phyloP scores from a whole-genome alignment of 768 basidiomycete genomes.

The Sarcomyxa edulis region DNA sequence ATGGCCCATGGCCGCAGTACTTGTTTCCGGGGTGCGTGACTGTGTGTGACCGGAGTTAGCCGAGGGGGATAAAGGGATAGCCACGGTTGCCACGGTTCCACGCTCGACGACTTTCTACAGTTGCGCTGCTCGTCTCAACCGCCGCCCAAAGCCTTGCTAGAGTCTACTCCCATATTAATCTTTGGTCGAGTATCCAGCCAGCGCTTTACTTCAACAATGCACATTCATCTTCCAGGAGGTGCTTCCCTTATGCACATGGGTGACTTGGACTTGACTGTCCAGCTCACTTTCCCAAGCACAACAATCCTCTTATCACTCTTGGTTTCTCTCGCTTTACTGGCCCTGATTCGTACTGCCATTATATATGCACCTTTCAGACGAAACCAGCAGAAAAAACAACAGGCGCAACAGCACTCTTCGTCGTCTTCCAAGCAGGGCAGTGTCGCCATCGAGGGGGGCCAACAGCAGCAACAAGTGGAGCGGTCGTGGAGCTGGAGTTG shows the following conservation, averaged over 20 bases:
- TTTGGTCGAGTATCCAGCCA: too few species aligned
- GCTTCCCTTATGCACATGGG: slow-evolving; percentile 4
- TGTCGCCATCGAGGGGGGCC: neutral
- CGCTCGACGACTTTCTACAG: too few species aligned
- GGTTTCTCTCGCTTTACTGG: slow-evolving; percentile 20
- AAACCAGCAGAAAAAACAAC: slow-evolving; percentile 9
- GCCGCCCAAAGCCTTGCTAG: too few species aligned
- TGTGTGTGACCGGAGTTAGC: too few species aligned
- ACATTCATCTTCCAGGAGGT: slow-evolving; percentile 5
- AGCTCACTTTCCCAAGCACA: neutral
- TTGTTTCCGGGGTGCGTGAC: too few species aligned
- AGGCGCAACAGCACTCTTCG: slow-evolving; percentile 12
- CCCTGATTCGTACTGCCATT: slow-evolving; percentile 11
- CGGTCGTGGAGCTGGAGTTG: slow-evolving; percentile 17
- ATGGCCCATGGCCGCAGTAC: too few species aligned
- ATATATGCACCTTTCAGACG: slow-evolving; percentile 6
- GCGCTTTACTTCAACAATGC: too few species aligned
- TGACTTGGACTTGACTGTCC: slow-evolving; percentile 2
- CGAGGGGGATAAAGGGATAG: too few species aligned
- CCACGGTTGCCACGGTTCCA: too few species aligned
- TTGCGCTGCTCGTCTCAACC: too few species aligned
- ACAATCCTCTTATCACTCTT: slow-evolving; percentile 21
- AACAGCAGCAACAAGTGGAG: slow-evolving; percentile 1
- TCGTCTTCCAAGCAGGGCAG: slow-evolving; percentile 7
- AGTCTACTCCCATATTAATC: too few species aligned